phyloP scores from a whole-genome alignment of 768 basidiomycete species.

The Pisolithus sp. region DNA sequence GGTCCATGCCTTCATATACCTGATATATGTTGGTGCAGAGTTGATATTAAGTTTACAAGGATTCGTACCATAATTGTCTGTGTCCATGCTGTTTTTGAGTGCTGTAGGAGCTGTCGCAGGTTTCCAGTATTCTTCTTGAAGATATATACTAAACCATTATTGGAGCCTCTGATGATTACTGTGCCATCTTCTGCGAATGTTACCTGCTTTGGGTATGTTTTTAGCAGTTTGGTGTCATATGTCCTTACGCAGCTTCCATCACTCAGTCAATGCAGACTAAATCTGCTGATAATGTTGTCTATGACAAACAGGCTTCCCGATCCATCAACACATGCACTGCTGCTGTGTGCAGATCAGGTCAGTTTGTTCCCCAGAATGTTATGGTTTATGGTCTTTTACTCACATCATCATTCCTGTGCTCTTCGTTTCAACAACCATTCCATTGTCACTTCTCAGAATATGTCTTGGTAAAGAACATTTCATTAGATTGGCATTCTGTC shows the following conservation, averaged over 20 bases:
- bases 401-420: neutral
- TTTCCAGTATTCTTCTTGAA: neutral
- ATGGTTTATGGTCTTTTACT: neutral
- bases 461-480: neutral
- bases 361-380: neutral
- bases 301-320: neutral
- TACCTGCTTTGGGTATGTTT: constrained; percentile 8
- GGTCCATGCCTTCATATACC: neutral
- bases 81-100: neutral
- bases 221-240: constrained; percentile 1
- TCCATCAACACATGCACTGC: neutral
- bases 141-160: neutral
- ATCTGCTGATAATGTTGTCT: constrained; percentile 2
- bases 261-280: neutral
- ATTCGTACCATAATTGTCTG: constrained; percentile 1
- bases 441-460: neutral
- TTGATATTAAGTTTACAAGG: neutral
- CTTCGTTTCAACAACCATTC: neutral
- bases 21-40: neutral
- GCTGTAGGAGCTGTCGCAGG: neutral
- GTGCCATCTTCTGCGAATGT: neutral
- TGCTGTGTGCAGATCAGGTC: neutral
- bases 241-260: constrained; percentile 2
- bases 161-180: neutral
- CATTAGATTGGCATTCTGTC: too few relatives aligned